Evolutionary conservation across 805 yeast genomes (phyloP), one percentile per base, ranked within the genome.

Genomic region (Schwanniomyces polymorphus): DNA sequence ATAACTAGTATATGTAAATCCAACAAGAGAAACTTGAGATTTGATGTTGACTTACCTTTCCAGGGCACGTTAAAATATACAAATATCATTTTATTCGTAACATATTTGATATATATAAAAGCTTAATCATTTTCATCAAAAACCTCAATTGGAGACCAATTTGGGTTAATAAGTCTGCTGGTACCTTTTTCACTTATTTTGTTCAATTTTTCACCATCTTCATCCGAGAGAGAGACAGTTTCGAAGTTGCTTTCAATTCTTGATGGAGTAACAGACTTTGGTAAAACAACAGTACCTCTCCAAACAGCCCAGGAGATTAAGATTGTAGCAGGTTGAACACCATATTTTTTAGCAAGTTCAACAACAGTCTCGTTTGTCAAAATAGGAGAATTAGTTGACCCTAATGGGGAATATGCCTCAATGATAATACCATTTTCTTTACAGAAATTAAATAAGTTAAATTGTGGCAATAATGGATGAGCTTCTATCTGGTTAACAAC

Each of bases 331-430:
- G 64, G 55, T 11, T 47, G 35, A 10, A 55, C 64, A 14, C 44
- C 42, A 45, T 61, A 46, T 48, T 57, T 61, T 27, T 53, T 45
- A n/a, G 66, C 63, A 27, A 64, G 31, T 12, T 47, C 42, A 11
- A 45, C 43, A 10, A 64, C 49, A 4, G 47, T 45, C 16, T 58
- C 54, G 43, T 63, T 51, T 46, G 53, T 48, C 41, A 62, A 53
- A 10, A 64, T 41, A 7, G 68, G 66, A 14, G 66, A 41, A 7
- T 16, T 27, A 6, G 70, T 65, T 27, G 85, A 76, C 7, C 91
- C 92, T 55, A 88, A 72, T 23, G 96, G 94, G 27, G 89, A 83
- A 68, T 87, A 89, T 8, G 95, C 95, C 63, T 85, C 85, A 45
- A 85, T 63, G 17, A 49, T 29, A 39, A 58, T 57, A 31, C 43